Conservation (phyloP, 345 rosid genomes). For the Rhodamnia argentea region DNA sequence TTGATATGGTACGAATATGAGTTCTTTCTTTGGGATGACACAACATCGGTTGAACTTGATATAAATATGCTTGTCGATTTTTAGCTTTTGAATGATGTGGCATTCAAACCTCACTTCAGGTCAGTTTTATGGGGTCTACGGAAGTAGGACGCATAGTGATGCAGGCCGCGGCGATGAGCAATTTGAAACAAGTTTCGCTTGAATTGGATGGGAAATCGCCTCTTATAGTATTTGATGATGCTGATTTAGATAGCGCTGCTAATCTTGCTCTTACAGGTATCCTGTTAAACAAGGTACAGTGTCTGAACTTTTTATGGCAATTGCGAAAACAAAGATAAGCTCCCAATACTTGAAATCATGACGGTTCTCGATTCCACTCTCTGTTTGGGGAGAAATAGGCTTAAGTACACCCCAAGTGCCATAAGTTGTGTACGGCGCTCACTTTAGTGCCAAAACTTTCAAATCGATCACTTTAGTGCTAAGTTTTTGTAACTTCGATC, state of each 20-base stretch:
- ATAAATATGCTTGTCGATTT: background rate
- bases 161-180: conserved; percentile 61
- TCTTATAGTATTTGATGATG: conserved; percentile 61
- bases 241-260: conserved; percentile 44
- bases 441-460: too few species aligned
- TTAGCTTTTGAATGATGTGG: background rate
- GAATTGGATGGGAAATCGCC: conserved; percentile 90
- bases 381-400: conserved; percentile 52
- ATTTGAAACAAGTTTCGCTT: conserved; percentile 54
- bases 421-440: too few species aligned
- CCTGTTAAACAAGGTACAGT: conserved; percentile 37
- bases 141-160: conserved; percentile 58
- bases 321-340: background rate
- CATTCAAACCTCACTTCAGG: conserved; percentile 14
- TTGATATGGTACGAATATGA: conserved; percentile 36
- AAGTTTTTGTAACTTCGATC: too few species aligned
- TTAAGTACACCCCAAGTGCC: too few species aligned
- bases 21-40: background rate
- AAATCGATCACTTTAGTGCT: too few species aligned
- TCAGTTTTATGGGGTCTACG: conserved; percentile 80
- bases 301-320: background rate
- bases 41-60: background rate
- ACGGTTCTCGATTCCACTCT: background rate
- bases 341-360: background rate
- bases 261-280: conserved; percentile 41